Conservation (phyloP, 2,329 filamentous ascomycete genomes). For the Monosporascus ibericus region DNA sequence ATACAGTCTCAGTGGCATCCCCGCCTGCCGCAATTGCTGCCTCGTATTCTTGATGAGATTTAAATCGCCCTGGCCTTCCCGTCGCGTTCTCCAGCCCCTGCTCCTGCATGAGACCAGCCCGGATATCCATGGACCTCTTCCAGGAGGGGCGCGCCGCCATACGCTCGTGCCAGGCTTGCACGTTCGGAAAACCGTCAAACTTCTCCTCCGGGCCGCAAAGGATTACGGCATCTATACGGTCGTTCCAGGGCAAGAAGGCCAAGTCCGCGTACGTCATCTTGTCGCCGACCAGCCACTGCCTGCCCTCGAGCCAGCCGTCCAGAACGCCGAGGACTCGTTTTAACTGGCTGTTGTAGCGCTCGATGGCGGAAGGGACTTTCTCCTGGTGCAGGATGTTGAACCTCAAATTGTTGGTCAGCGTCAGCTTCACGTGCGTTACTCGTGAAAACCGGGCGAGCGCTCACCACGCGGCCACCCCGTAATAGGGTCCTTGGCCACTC, state of each 20-base stretch:
- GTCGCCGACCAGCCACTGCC: constrained; percentile 34
- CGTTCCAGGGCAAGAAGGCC: constrained; percentile 14
- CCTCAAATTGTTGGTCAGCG: constrained; percentile 21
- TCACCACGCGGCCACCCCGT: constrained; percentile 19
- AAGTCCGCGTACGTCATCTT: constrained; percentile 26
- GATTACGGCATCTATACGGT: constrained; percentile 4
- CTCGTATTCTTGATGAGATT: constrained; percentile 5
- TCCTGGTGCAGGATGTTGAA: constrained; percentile 33
- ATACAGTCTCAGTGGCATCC: not conserved
- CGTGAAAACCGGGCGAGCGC: not conserved
- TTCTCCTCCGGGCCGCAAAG: constrained; percentile 2
- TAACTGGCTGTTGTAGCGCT: constrained; percentile 42
- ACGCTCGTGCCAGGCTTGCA: constrained; percentile 14
- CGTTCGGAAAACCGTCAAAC: constrained; percentile 9
- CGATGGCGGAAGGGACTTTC: constrained; percentile 36
- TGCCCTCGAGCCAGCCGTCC: constrained; percentile 30
- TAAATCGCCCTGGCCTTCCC: constrained; percentile 4
- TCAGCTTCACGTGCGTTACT: not conserved
- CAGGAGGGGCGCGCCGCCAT: constrained; percentile 9
- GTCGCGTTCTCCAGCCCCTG: constrained; percentile 7
- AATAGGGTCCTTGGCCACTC: constrained; percentile 39
- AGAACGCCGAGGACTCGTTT: constrained; percentile 39
- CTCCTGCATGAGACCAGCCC: constrained; percentile 9
- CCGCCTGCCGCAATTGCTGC: constrained; percentile 1
- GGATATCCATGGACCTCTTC: constrained; percentile 8